Conservation (phyloP, 148 eudicot genomes). For the Amaranthus palmeri region DNA sequence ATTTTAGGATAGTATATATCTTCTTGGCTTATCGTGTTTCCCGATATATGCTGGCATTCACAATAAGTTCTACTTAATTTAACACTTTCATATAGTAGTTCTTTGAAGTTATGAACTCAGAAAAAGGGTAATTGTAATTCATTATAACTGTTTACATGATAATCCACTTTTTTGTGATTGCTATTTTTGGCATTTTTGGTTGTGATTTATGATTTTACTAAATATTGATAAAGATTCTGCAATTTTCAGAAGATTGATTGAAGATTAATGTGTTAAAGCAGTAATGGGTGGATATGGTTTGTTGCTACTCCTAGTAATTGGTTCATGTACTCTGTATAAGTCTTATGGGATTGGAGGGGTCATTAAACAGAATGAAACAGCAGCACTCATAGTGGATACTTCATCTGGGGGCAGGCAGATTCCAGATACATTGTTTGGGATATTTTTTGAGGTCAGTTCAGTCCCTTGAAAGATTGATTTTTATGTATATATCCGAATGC, state of each 20-base stretch:
- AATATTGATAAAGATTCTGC: slow-evolving; percentile 14
- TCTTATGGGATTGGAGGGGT: slow-evolving; percentile 31
- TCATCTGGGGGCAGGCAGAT: slow-evolving; percentile 42
- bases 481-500: not conserved
- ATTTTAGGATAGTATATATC: no score
- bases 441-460: slow-evolving; percentile 76
- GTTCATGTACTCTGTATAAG: slow-evolving; percentile 26
- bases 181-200: not conserved
- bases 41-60: no score
- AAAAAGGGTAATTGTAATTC: not conserved
- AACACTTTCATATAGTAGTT: not conserved
- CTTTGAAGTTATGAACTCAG: not conserved
- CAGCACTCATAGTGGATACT: slow-evolving; percentile 53
- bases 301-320: slow-evolving; percentile 32
- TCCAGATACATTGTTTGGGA: slow-evolving; percentile 69
- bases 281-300: slow-evolving; percentile 45
- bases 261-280: slow-evolving; percentile 31
- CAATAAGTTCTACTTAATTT: no score
- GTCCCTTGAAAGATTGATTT: slow-evolving; percentile 8
- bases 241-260: slow-evolving; percentile 8
- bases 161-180: not conserved
- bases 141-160: not conserved
- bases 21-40: no score
- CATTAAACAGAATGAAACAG: slow-evolving; percentile 44
- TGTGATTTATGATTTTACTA: not conserved